A percentile compares a stretch with the other conserved stretches of the same genome.
Evolutionary conservation across 805 yeast genomes (phyloP).

Genomic region (Candida parachauliodes): DNA sequence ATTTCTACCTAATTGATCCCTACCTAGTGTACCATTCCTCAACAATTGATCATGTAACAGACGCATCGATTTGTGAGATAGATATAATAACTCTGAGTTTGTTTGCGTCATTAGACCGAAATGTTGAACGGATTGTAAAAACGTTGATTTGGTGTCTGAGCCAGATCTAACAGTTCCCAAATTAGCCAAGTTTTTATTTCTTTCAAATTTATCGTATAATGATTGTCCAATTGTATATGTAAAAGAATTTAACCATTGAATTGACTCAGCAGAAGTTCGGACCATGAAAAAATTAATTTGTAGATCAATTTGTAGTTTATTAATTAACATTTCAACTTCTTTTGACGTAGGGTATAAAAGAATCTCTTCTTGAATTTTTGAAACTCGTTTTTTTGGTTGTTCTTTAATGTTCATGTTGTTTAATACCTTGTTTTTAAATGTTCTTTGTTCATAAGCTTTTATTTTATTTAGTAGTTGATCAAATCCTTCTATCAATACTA

Average conservation of each 20-base stretch:
- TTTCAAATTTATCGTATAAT: conserved; percentile 51
- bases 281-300: conserved; percentile 51
- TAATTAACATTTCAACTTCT: conserved; percentile 39
- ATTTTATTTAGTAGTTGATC: conserved; percentile 45
- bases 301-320: conserved; percentile 43
- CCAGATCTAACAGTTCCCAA: conserved; percentile 57
- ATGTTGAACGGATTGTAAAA: conserved; percentile 49
- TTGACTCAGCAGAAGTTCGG: conserved; percentile 43
- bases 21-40: conserved; percentile 30
- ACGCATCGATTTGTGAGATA: conserved; percentile 38
- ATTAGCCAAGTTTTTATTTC: conserved; percentile 54
- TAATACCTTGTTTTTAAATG: conserved; percentile 35
- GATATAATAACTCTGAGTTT: conserved; percentile 44
- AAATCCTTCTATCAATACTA: conserved; percentile 48
- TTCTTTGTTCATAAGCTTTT: conserved; percentile 42
- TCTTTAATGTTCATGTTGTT: conserved; percentile 12
- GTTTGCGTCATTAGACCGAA: conserved; percentile 55
- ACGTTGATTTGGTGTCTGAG: conserved; percentile 42
- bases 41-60: conserved; percentile 25
- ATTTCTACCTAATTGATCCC: conserved; percentile 41
- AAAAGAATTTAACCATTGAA: conserved; percentile 53
- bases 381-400: conserved; percentile 1
- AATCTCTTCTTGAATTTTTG: conserved; percentile 7
- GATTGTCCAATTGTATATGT: conserved; percentile 52
- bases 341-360: conserved; percentile 15